Evolutionary conservation across 2,329 filamentous ascomycete genomes (phyloP).

Genomic region (Ramichloridium luteum): DNA sequence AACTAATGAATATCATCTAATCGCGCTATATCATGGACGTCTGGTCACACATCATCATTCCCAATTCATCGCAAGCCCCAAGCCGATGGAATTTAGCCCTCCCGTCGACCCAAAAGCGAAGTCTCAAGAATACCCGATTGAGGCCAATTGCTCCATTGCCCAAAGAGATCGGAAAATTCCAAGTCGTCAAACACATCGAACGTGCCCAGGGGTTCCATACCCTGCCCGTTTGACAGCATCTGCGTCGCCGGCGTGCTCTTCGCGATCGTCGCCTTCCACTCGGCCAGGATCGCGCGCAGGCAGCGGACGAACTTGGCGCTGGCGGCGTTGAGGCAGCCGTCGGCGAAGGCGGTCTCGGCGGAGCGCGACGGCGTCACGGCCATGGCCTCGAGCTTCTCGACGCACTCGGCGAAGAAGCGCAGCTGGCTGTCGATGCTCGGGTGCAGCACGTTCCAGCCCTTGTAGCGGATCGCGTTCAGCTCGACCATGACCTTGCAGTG

Average conservation of each 20-base stretch:
- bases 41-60: too few species aligned
- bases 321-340: conserved; percentile 8
- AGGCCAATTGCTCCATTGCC: background rate
- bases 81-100: background rate
- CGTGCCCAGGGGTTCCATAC: background rate
- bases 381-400: conserved; percentile 5
- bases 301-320: conserved; percentile 9
- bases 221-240: background rate
- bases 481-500: conserved; percentile 8
- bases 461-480: conserved; percentile 8
- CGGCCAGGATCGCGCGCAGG: conserved; percentile 7
- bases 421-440: conserved; percentile 7
- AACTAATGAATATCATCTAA: too few species aligned
- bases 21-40: too few species aligned
- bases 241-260: background rate
- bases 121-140: background rate
- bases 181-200: background rate
- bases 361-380: conserved; percentile 1
- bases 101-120: background rate
- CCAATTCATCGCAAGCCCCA: too few species aligned
- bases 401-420: conserved; percentile 7
- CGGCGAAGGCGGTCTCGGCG: conserved; percentile 4
- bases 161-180: background rate
- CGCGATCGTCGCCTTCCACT: conserved; percentile 5
- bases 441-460: conserved; percentile 9